These are phyloP conservation scores for Dactylellina cionopaga DNA, from an alignment of 2,329 filamentous ascomycete species.

Conservation along the genomic window DNA sequence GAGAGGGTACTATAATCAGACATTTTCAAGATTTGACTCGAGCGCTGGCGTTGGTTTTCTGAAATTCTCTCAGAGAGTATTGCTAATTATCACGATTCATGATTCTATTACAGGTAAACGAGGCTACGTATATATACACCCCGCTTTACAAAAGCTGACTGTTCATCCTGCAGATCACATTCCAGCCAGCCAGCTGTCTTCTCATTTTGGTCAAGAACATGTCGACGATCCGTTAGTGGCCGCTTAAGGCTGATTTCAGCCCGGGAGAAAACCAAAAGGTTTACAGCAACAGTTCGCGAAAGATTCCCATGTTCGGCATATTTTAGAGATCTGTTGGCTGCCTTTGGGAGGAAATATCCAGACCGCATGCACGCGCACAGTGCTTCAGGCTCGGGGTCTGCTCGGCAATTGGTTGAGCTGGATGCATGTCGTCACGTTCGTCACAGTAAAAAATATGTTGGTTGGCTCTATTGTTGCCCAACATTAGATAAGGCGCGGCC, in stretches of 20 bases:
- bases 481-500: too few relatives aligned
- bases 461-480: not conserved
- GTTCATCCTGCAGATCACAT: not conserved
- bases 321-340: not conserved
- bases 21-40: too few relatives aligned
- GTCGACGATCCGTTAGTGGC: not conserved
- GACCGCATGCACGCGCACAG: not conserved
- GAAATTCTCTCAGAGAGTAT: too few relatives aligned
- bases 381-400: not conserved
- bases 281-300: not conserved
- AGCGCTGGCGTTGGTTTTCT: too few relatives aligned
- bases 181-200: slow-evolving; percentile 7
- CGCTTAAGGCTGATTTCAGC: not conserved
- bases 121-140: not conserved
- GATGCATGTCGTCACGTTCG: not conserved
- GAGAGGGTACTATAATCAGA: slow-evolving; percentile 11
- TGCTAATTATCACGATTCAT: too few relatives aligned
- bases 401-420: not conserved
- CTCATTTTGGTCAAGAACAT: not conserved
- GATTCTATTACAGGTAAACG: too few relatives aligned
- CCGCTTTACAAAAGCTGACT: not conserved
- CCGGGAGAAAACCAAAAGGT: not conserved
- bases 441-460: not conserved
- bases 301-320: not conserved
- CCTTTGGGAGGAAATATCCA: not conserved